Evolutionary conservation across 1,139 yeast genomes (phyloP).

Genomic region (Saccharomycopsis hybrid): DNA sequence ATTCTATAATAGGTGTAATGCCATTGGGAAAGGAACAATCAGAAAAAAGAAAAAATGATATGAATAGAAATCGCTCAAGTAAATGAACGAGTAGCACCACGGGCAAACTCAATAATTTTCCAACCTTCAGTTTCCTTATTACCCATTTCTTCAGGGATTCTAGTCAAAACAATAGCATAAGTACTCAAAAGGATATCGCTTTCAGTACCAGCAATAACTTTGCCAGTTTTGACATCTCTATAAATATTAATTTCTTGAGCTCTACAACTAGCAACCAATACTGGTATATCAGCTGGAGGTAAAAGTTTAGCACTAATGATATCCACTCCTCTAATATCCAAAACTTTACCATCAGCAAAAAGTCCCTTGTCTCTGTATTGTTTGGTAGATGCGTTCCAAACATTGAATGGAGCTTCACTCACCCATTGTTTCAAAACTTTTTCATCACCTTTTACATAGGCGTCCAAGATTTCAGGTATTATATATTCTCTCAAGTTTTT

Average conservation of each 20-base stretch:
- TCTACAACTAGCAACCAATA: slow-evolving; percentile 87
- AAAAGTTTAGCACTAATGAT: slow-evolving; percentile 82
- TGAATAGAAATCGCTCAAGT: slow-evolving; percentile 1
- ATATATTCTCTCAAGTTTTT: slow-evolving; percentile 85
- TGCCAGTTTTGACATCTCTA: slow-evolving; percentile 87
- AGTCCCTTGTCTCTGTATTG: slow-evolving; percentile 89
- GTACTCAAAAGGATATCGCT: slow-evolving; percentile 89
- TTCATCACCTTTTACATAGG: slow-evolving; percentile 89
- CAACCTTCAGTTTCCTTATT: slow-evolving; percentile 94
- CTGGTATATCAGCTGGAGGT: slow-evolving; percentile 92
- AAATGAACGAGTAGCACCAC: slow-evolving; percentile 41
- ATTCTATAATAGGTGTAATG: too few relatives aligned
- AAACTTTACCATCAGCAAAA: slow-evolving; percentile 83
- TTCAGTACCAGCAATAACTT: slow-evolving; percentile 93
- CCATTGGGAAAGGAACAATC: background rate
- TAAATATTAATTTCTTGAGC: slow-evolving; percentile 93
- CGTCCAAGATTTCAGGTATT: slow-evolving; percentile 92
- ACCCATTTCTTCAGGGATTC: slow-evolving; percentile 87
- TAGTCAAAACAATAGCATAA: slow-evolving; percentile 92
- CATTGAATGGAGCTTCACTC: slow-evolving; percentile 94
- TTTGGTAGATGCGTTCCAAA: slow-evolving; percentile 90
- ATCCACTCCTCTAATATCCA: slow-evolving; percentile 95
- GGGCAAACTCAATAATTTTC: slow-evolving; percentile 91
- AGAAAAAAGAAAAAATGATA: background rate
- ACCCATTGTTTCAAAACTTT: slow-evolving; percentile 82